Conservation (phyloP, 2,329 filamentous ascomycete species). For the Colletotrichum sp. region DNA sequence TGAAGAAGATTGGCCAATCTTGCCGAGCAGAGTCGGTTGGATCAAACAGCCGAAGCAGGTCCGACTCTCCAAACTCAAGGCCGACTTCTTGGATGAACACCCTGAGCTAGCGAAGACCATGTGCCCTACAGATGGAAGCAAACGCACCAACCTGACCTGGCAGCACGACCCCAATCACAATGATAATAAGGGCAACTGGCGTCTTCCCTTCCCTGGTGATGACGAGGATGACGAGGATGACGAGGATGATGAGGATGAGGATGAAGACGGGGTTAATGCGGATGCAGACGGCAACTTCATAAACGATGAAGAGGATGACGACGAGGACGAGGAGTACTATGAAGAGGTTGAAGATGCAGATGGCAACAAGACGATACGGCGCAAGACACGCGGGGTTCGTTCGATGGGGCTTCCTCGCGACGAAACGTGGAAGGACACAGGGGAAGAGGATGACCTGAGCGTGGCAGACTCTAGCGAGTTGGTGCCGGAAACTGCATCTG, state of each 20-base stretch:
- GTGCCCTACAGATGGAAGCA: slow-evolving; percentile 27
- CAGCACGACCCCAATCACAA: slow-evolving; percentile 36
- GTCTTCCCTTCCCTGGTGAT: neutral
- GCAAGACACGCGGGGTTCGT: neutral
- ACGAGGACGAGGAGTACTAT: neutral
- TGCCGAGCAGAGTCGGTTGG: slow-evolving; percentile 40
- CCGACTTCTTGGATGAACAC: slow-evolving; percentile 26
- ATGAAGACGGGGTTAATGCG: slow-evolving; percentile 26
- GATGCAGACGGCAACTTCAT: slow-evolving; percentile 18
- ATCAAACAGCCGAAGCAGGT: slow-evolving; percentile 23
- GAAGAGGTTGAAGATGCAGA: neutral
- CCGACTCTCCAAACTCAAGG: slow-evolving; percentile 25
- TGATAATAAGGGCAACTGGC: slow-evolving; percentile 24
- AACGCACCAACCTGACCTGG: slow-evolving; percentile 26
- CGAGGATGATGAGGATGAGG: neutral
- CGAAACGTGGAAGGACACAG: slow-evolving; percentile 4
- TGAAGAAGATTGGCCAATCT: neutral
- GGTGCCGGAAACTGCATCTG: neutral
- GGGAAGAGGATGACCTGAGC: slow-evolving; percentile 4
- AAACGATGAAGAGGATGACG: slow-evolving; percentile 29
- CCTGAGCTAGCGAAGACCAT: slow-evolving; percentile 32
- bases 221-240: neutral
- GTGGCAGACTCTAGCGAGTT: neutral
- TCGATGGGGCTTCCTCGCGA: neutral
- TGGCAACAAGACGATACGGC: neutral